Percentiles rank a stretch among this genome's conserved stretches.
These are phyloP conservation scores for Xylaria telfairii DNA, from an alignment of 495 filamentous ascomycete genomes.

Conservation along the genomic window DNA sequence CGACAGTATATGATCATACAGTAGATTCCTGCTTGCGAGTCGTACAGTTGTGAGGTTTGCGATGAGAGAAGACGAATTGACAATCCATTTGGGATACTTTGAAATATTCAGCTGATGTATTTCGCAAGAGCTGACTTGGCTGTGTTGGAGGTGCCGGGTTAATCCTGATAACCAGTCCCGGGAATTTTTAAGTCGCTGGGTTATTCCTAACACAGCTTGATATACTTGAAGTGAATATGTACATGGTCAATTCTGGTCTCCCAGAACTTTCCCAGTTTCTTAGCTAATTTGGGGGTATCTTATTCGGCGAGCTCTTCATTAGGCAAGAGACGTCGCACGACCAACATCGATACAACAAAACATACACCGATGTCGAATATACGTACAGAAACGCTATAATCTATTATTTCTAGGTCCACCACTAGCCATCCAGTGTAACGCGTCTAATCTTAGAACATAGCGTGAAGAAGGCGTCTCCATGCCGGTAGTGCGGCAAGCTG, in stretches of 20 bases:
- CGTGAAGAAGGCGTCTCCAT: conserved; percentile 55
- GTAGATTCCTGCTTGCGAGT: neutral
- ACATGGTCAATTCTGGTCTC: neutral
- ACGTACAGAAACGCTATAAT: neutral
- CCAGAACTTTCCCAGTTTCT: neutral
- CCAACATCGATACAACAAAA: neutral
- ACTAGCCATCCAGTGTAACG: neutral
- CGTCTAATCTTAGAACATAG: conserved; percentile 50
- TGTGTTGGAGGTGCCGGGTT: neutral
- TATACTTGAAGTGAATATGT: neutral
- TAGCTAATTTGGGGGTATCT: neutral
- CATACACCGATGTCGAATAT: neutral
- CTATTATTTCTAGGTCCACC: neutral
- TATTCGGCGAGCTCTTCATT: neutral
- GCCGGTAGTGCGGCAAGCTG: conserved; percentile 54
- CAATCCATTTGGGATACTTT: neutral
- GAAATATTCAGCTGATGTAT: neutral
- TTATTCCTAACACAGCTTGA: neutral
- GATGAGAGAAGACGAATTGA: neutral
- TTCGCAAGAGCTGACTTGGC: neutral
- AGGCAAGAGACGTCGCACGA: neutral
- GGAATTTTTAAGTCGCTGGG: neutral
- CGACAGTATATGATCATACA: neutral
- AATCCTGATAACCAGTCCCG: neutral
- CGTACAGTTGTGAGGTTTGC: neutral